Evolutionary conservation across 805 yeast species (phyloP), one percentile per base, ranked within the genome.

Genomic region (Metschnikowia dekortorum): DNA sequence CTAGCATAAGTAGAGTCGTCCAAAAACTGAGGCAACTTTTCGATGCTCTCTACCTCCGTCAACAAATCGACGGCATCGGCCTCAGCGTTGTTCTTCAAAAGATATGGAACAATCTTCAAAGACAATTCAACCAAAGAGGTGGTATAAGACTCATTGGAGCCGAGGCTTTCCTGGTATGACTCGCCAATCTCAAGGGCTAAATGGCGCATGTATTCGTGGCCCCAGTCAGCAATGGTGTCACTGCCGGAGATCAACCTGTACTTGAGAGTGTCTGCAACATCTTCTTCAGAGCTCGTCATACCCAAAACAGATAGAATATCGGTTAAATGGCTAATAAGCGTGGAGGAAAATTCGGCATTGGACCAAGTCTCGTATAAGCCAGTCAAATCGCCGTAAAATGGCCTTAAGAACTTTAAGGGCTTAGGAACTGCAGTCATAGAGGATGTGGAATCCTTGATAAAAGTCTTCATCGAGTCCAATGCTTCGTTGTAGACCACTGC

Each of bases 361-460:
- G 53, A 50, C 96, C 97, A 89, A 34, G 75, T 73, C 35, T 80
- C 83, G 66, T 85, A 87, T 37, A 87, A 70, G 48, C 74, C 78
- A 33, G 81, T 80, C 61, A 94, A 75, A n/a, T 76, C 61, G 18
- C 85, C 83, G 65, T 85, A 94, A 62, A 83, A 88, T 7, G 97
- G 96, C 62, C 96, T 83, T 56, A 94, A 78, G 66, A 94, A 94
- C 74, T 94, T 95, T 71, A 94, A 80, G 5, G 99, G 99, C 69
- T 94, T 94, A 36, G 99, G 99, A 46, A 94, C 99, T 2, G 99
- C 99, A 1, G 99, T 94, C 97, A 94, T 94, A 8, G 97, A 91
- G 36, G 97, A 88, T 2, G 99, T 94, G 10, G 97, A 87, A 49
- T 94, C 95, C 57, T 89, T 82, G 61, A 94, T 91, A 60, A 82